Evolutionary conservation across 176 grass and related monocot genomes (phyloP).

Genomic region (Themeda triandra): DNA sequence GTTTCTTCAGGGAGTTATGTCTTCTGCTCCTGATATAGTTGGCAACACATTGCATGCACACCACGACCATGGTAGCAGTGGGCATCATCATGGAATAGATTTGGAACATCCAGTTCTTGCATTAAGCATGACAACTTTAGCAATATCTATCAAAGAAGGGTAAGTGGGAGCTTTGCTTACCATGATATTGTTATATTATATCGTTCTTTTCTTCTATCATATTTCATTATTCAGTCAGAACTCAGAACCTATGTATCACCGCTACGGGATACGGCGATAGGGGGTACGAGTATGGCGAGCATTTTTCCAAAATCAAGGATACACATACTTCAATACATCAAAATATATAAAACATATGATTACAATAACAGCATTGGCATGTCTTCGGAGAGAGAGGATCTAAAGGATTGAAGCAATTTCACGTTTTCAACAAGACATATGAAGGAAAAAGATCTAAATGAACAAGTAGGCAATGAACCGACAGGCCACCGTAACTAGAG

Average conservation of each 20-base stretch:
- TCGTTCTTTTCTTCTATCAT: neutral
- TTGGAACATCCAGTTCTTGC: conserved; percentile 90
- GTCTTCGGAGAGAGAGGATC: neutral
- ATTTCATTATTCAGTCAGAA: neutral
- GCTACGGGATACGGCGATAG: neutral
- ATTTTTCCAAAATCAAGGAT: neutral
- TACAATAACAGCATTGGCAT: neutral
- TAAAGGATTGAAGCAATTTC: neutral
- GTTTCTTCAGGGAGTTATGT: conserved; percentile 67
- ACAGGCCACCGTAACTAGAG: neutral
- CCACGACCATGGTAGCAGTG: conserved; percentile 44
- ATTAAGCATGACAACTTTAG: conserved; percentile 72
- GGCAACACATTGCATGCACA: conserved; percentile 24
- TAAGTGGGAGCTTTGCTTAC: conserved; percentile 24
- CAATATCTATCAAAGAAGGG: conserved; percentile 98
- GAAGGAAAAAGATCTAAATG: neutral
- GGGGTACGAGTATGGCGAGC: neutral
- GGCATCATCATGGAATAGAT: conserved; percentile 88
- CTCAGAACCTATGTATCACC: neutral
- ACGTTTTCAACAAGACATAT: neutral
- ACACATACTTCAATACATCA: neutral
- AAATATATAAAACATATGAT: neutral
- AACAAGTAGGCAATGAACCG: neutral
- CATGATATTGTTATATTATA: conserved; percentile 8
- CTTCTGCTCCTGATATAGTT: conserved; percentile 60